Evolutionary conservation across 2,329 filamentous ascomycete genomes (phyloP).

Genomic region (Plenodomus biglobosus): DNA sequence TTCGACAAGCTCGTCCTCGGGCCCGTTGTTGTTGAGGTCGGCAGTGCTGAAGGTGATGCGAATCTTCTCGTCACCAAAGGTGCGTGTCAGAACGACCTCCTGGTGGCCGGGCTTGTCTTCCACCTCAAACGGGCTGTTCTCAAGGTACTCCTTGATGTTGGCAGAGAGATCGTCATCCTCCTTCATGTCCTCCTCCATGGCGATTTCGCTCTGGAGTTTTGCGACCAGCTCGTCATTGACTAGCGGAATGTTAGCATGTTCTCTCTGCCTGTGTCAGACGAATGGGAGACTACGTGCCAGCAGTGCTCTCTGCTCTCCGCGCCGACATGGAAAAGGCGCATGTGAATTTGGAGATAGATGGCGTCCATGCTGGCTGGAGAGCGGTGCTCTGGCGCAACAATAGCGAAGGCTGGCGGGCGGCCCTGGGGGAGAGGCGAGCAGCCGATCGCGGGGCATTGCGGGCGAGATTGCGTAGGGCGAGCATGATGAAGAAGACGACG

Average conservation of each 20-base stretch:
- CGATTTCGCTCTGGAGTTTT: conserved; percentile 67
- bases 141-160: conserved; percentile 83
- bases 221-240: conserved; percentile 75
- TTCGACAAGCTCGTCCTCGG: conserved; percentile 53
- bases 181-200: conserved; percentile 77
- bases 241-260: conserved; percentile 18
- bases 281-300: conserved; percentile 13
- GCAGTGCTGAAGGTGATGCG: conserved; percentile 82
- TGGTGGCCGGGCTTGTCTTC: conserved; percentile 81
- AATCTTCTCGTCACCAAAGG: conserved; percentile 87
- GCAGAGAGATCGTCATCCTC: conserved; percentile 70
- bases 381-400: conserved; percentile 39
- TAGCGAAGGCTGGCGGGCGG: conserved; percentile 39
- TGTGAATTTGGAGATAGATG: conserved; percentile 35
- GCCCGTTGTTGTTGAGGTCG: conserved; percentile 64
- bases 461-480: conserved; percentile 50
- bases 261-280: background rate
- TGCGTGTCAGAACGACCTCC: conserved; percentile 81
- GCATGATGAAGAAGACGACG: conserved; percentile 39
- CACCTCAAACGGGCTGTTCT: conserved; percentile 81
- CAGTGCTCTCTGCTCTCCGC: conserved; percentile 40
- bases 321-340: conserved; percentile 50
- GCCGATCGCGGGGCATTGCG: conserved; percentile 49
- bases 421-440: conserved; percentile 45
- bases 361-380: conserved; percentile 39